These are phyloP conservation scores for Coemansia sp. DNA, from an alignment of 192 early-diverging fungal genomes.

Conservation along the genomic window DNA sequence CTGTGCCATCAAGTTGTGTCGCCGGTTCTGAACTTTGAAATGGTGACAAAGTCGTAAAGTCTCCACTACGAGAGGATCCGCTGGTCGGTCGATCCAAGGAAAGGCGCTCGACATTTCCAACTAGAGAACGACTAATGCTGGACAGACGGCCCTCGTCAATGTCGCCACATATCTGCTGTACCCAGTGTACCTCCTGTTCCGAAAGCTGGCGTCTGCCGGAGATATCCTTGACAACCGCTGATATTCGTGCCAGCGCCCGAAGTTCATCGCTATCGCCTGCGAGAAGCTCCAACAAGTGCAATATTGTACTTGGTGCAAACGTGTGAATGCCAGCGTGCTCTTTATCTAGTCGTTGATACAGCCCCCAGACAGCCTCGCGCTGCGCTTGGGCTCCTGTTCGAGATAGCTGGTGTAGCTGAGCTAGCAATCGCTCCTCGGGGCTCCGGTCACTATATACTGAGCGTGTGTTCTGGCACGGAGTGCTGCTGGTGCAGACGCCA, in stretches of 20 bases:
- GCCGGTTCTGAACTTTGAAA: too few species aligned
- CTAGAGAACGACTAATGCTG: background rate
- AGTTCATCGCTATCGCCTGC: conserved; percentile 25
- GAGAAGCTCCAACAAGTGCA: conserved; percentile 33
- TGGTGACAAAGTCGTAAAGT: background rate
- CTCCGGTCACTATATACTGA: background rate
- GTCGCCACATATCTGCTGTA: conserved; percentile 25
- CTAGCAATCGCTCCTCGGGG: conserved; percentile 8
- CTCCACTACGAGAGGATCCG: background rate
- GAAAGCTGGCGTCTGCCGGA: conserved; percentile 14
- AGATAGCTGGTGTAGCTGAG: conserved; percentile 14
- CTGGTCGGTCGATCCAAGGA: background rate
- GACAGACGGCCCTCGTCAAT: background rate
- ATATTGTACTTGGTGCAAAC: conserved; percentile 16
- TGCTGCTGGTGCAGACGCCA: background rate
- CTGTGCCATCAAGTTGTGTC: background rate
- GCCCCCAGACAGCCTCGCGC: conserved; percentile 34
- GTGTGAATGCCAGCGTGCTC: background rate
- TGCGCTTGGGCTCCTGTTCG: conserved; percentile 22
- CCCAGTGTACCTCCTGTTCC: conserved; percentile 16
- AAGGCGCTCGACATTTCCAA: background rate
- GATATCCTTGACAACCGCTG: conserved; percentile 10
- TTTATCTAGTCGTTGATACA: conserved; percentile 22
- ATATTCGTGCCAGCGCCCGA: conserved; percentile 30
- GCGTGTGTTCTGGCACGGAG: background rate